phyloP scores from a whole-genome alignment of 208 protist species.

The Vickermania spadyakhi region DNA sequence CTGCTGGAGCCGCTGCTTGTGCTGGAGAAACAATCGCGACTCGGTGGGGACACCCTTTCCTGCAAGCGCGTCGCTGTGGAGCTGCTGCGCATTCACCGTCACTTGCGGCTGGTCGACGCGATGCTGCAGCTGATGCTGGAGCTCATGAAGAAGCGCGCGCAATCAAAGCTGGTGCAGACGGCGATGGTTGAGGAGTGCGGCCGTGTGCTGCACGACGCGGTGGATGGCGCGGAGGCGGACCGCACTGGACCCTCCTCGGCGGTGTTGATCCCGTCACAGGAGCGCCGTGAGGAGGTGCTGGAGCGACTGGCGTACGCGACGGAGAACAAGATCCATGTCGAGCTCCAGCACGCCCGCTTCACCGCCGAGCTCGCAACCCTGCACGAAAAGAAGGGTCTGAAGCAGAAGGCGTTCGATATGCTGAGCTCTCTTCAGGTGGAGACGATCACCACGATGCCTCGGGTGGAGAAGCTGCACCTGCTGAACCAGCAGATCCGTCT shows the following conservation, averaged over 20 bases:
- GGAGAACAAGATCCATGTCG: slow-evolving; percentile 95
- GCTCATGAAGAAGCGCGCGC: slow-evolving; percentile 92
- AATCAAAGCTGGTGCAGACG: slow-evolving; percentile 87
- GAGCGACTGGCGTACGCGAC: slow-evolving; percentile 85
- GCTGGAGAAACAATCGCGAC: slow-evolving; percentile 86
- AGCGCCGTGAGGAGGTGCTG: slow-evolving; percentile 75
- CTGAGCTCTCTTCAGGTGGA: slow-evolving; percentile 94
- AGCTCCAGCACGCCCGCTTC: slow-evolving; percentile 92
- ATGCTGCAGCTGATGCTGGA: slow-evolving; percentile 83
- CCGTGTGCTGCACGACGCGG: slow-evolving; percentile 40
- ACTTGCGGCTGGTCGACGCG: slow-evolving; percentile 58
- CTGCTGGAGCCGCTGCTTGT: slow-evolving; percentile 78
- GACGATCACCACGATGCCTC: slow-evolving; percentile 96
- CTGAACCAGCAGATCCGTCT: slow-evolving; percentile 95
- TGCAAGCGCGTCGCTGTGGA: slow-evolving; percentile 79
- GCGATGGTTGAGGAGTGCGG: slow-evolving; percentile 88
- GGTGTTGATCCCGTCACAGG: slow-evolving; percentile 21
- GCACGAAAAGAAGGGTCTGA: slow-evolving; percentile 85
- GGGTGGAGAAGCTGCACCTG: slow-evolving; percentile 92
- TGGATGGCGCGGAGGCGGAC: not conserved
- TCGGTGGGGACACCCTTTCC: slow-evolving; percentile 66
- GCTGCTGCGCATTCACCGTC: slow-evolving; percentile 83
- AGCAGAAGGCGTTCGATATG: slow-evolving; percentile 89
- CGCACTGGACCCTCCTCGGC: slow-evolving; percentile 1
- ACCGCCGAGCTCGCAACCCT: slow-evolving; percentile 88